Conservation (phyloP, 768 basidiomycete genomes). For the Boletus subparvulus region DNA sequence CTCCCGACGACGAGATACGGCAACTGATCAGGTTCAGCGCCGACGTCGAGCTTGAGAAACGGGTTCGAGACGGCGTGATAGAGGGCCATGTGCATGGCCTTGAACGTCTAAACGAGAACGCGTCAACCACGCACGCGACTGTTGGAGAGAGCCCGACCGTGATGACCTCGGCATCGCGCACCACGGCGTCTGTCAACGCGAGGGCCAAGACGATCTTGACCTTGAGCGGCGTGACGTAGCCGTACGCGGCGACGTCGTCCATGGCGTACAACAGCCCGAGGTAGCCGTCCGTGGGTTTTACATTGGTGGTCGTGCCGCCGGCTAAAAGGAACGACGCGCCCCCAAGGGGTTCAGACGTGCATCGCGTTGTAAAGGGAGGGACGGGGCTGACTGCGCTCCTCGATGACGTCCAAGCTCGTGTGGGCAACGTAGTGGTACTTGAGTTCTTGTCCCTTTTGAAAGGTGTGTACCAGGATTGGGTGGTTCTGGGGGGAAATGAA, state of each 20-base stretch:
- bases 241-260: conserved; percentile 92
- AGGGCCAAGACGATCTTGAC: conserved; percentile 84
- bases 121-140: neutral
- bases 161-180: conserved; percentile 76
- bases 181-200: conserved; percentile 76
- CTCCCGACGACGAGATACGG: conserved; percentile 60
- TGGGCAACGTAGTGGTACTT: conserved; percentile 93
- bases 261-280: conserved; percentile 85
- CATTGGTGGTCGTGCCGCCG: conserved; percentile 42
- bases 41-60: conserved; percentile 66
- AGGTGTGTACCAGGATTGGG: conserved; percentile 72
- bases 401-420: conserved; percentile 86
- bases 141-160: conserved; percentile 46
- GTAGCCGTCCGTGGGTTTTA: conserved; percentile 69
- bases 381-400: conserved; percentile 73
- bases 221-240: conserved; percentile 85
- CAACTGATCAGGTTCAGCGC: conserved; percentile 52
- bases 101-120: conserved; percentile 62
- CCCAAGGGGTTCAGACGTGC: neutral
- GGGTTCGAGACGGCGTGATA: conserved; percentile 83
- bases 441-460: conserved; percentile 58
- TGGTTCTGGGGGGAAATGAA: conserved; percentile 85
- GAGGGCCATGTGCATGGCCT: conserved; percentile 86
- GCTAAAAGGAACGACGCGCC: conserved; percentile 12
- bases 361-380: neutral